Evolutionary conservation across 2,329 filamentous ascomycete species (phyloP).

Genomic region (Penicillium brasilianum): DNA sequence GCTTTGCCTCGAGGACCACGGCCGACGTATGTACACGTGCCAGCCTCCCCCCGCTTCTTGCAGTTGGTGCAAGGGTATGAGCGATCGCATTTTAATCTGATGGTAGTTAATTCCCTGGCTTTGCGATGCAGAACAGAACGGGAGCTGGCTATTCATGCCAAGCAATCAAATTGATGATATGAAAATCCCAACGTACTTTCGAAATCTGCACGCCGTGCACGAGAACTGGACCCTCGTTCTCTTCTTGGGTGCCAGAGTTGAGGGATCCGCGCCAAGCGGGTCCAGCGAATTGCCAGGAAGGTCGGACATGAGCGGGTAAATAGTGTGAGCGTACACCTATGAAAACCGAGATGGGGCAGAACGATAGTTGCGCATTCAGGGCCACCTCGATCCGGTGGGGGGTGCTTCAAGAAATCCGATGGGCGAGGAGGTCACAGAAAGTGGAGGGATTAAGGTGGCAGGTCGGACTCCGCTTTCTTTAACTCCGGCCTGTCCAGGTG

Average conservation of each 20-base stretch:
- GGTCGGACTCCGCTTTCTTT: constrained; percentile 6
- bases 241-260: constrained; percentile 30
- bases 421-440: not conserved
- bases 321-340: not conserved
- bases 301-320: constrained; percentile 2
- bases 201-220: constrained; percentile 44
- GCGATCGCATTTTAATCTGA: constrained; percentile 44
- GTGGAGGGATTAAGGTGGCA: not conserved
- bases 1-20: constrained; percentile 40
- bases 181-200: constrained; percentile 36
- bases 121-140: not conserved
- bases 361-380: not conserved
- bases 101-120: not conserved
- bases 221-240: constrained; percentile 46
- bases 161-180: not conserved
- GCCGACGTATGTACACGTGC: constrained; percentile 42
- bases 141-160: not conserved
- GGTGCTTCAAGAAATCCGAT: not conserved
- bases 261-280: constrained; percentile 18
- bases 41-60: constrained; percentile 39
- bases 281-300: constrained; percentile 11
- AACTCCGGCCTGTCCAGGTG: not conserved
- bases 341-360: not conserved
- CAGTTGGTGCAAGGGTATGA: constrained; percentile 44
- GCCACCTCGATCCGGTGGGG: not conserved